phyloP scores from a whole-genome alignment of 176 grass and related monocot species.

The Miscanthus lutarioriparius region DNA sequence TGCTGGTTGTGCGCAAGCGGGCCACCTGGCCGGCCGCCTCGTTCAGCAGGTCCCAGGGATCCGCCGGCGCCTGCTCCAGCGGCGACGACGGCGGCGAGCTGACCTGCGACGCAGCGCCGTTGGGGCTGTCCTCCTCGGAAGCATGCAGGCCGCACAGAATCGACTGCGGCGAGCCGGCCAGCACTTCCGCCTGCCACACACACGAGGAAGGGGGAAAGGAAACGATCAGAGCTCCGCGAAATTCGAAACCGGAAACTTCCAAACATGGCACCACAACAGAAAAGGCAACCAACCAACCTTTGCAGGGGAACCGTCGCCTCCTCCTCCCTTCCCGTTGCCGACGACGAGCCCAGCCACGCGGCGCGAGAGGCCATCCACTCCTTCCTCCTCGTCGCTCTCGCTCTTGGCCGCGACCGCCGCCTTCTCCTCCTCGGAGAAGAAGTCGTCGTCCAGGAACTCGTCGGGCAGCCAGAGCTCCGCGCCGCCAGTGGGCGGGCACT shows the following conservation, averaged over 20 bases:
- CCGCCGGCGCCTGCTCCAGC: slow-evolving; percentile 49
- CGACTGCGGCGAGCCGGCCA: slow-evolving; percentile 77
- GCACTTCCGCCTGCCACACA: slow-evolving; percentile 26
- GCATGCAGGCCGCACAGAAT: slow-evolving; percentile 53
- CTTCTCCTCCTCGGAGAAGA: slow-evolving; percentile 67
- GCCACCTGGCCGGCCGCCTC: slow-evolving; percentile 80
- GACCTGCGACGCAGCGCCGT: slow-evolving; percentile 61
- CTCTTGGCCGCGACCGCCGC: slow-evolving; percentile 30
- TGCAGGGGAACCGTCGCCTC: neutral
- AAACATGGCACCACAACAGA: neutral
- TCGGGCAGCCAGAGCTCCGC: slow-evolving; percentile 62
- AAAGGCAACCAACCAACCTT: slow-evolving; percentile 27
- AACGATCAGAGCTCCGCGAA: neutral
- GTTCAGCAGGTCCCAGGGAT: slow-evolving; percentile 58
- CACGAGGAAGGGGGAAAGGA: neutral
- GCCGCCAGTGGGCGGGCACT: neutral
- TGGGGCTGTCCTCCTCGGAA: slow-evolving; percentile 62
- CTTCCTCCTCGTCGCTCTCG: slow-evolving; percentile 61
- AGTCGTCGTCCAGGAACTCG: slow-evolving; percentile 70
- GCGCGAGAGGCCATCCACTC: slow-evolving; percentile 9
- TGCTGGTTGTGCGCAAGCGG: slow-evolving; percentile 26
- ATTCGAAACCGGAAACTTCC: neutral
- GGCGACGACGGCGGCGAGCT: slow-evolving; percentile 83
- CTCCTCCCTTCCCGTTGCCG: neutral
- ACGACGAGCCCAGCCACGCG: slow-evolving; percentile 31